Base-by-base conservation (phyloP, 768 basidiomycete genomes). In the Suillus discolor region DNA sequence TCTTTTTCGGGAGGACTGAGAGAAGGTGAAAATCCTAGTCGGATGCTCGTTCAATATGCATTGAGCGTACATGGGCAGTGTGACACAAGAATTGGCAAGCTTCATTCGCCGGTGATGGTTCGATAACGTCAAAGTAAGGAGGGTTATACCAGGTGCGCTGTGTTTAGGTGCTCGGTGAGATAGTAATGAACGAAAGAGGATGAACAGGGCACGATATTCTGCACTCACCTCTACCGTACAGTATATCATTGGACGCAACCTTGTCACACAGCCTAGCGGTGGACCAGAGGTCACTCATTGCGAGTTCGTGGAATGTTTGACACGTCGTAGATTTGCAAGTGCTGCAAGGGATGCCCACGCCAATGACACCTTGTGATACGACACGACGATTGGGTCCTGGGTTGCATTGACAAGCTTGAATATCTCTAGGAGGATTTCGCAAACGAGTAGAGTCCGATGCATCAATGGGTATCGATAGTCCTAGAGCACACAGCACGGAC, bases 321-420 rank as follows among this genome's bases (percentile, higher is more conserved):
- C 62, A 57, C 38, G 62, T 62, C 49, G n/a, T n/a, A n/a, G n/a
- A n/a, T 34, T 62, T 12, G 62, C 34, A 38, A 62, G 45, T 4
- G 34, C 62, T 49, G 62, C 49, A 16, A 54, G 25, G 34, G 34
- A 38, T 34, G 23, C 39, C 7, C 11, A n/a, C 6, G 36, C 15
- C 36, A n/a, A n/a, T n/a, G 13, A 23, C 39, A 16, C 15, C 36
- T 13, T n/a, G 11, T 4, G 20, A 13, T 13, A 2, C 4, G 12
- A 57, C 12, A 13, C 4, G 20, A 38, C 12, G 6, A 38, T n/a
- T 15, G 55, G 23, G 47, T 25, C 23, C 47, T 23, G 13, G 39
- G 12, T 6, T 39, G 2, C 11, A 57, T 57, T 36, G 18, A 38
- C n/a, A n/a, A 36, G 20, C 7, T 11, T 5, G 13, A 57, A 36